Evolutionary conservation across 345 rosid species (phyloP).

Genomic region (Adansonia digitata): DNA sequence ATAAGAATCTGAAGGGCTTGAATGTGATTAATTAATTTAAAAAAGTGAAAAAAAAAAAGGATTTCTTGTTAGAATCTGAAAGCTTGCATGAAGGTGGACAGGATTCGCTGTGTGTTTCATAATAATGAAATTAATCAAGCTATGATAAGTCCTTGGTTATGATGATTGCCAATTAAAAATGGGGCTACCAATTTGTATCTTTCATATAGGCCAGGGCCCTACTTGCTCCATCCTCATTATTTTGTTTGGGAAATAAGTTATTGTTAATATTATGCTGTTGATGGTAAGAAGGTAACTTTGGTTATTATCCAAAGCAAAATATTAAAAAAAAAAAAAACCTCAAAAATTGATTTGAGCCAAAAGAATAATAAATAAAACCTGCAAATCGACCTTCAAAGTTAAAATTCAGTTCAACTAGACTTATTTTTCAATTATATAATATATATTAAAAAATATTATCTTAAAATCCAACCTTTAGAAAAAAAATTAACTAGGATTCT

Average conservation of each 20-base stretch:
- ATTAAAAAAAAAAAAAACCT: too few species aligned
- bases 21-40: not conserved
- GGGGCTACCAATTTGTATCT: too few species aligned
- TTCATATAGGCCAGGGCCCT: not conserved
- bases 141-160: not conserved
- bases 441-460: too few species aligned
- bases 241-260: not conserved
- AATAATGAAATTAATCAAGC: slow-evolving; percentile 6
- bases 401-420: too few species aligned
- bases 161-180: slow-evolving; percentile 9
- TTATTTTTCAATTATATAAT: too few species aligned
- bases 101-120: not conserved
- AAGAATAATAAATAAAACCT: too few species aligned
- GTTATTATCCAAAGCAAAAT: not conserved
- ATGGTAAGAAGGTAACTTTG: not conserved
- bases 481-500: not conserved
- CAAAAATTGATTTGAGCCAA: too few species aligned
- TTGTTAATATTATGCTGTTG: not conserved
- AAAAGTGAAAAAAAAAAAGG: not conserved
- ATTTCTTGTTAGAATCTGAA: not conserved
- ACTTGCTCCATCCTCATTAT: slow-evolving; percentile 1
- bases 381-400: too few species aligned
- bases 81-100: not conserved
- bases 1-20: not conserved
- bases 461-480: too few species aligned